Evolutionary conservation across 345 rosid species (phyloP), one percentile per base, ranked within the genome.

Genomic region (Rhodamnia rubescens): DNA sequence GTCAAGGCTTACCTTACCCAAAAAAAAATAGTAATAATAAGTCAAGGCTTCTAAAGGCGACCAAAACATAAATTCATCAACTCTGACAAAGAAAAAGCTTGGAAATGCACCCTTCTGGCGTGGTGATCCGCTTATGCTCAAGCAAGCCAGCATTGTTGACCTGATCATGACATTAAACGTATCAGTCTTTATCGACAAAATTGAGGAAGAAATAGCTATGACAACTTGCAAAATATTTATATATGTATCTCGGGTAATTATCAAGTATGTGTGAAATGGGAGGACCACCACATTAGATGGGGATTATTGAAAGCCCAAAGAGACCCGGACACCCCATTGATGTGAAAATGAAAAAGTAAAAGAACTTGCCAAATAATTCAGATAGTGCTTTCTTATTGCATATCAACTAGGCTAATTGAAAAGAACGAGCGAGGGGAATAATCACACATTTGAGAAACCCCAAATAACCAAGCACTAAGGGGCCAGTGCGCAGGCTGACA

Each of bases 121-220:
- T 93, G 69, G 89, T 91, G 47, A 90, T 74, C 74, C 90, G 90
- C 84, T 91, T 91, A 29, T 90, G 85, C 91, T 95, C 98, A 15
- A 97, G 91, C 90, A 93, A 20, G 74, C 99, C 98, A 36, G 98
- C 98, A 91, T 94, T 97, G 85, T 97, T 95, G 87, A 97, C 94
- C 98, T 97, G 81, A 81, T 84, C 80, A 54, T 26, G 74, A 82
- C 22, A 27, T 69, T 36, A 32, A 27, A 29, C 0, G 10, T 42
- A 13, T 27, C 75, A 32, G 82, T 54, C 59, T 53, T 83, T 54
- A 69, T 69, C 1, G 12, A 42, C 84, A 44, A 44, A 49, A 82
- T 82, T 14, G n/a, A 82, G 56, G 61, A 50, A 29, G 56, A 49
- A 18, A n/a, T 32, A 50, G 58, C 47, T 14, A 82, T 18, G 15